phyloP scores from a whole-genome alignment of 805 yeast species.

The Teunomyces cretensis region DNA sequence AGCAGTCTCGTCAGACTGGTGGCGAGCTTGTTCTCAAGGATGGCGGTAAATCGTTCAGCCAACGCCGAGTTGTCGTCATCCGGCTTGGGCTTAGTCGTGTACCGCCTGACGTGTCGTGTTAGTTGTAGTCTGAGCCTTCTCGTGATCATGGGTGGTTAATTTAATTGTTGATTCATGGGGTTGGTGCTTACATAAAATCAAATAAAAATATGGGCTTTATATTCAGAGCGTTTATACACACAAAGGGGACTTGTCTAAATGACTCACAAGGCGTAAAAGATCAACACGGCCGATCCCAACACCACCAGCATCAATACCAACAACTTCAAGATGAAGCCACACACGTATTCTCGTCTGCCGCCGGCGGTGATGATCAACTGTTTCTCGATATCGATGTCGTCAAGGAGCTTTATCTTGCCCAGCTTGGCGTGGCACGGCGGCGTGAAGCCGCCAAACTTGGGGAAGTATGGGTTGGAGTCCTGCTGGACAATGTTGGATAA shows the following conservation, averaged over 20 bases:
- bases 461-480: slow-evolving; percentile 7
- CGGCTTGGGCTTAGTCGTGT: not conserved
- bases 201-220: no score
- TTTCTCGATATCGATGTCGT: slow-evolving; percentile 36
- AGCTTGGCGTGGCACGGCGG: slow-evolving; percentile 7
- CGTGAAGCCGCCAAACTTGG: not conserved
- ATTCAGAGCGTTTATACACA: no score
- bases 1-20: slow-evolving; percentile 15
- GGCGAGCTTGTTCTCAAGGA: slow-evolving; percentile 19
- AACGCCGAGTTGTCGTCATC: slow-evolving; percentile 21
- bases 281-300: slow-evolving; percentile 32
- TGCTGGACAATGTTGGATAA: slow-evolving; percentile 12
- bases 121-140: not conserved
- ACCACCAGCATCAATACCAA: slow-evolving; percentile 28
- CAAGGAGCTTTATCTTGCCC: slow-evolving; percentile 25
- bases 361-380: slow-evolving; percentile 39
- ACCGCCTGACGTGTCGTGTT: not conserved
- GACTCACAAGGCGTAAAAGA: slow-evolving; percentile 32
- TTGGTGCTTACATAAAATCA: no score
- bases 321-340: slow-evolving; percentile 31
- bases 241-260: not conserved
- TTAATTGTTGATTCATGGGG: not conserved
- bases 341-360: slow-evolving; percentile 33
- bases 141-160: not conserved
- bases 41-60: slow-evolving; percentile 31